Conservation (phyloP, 176 grass and related monocot genomes). For the Carex scoparia region DNA sequence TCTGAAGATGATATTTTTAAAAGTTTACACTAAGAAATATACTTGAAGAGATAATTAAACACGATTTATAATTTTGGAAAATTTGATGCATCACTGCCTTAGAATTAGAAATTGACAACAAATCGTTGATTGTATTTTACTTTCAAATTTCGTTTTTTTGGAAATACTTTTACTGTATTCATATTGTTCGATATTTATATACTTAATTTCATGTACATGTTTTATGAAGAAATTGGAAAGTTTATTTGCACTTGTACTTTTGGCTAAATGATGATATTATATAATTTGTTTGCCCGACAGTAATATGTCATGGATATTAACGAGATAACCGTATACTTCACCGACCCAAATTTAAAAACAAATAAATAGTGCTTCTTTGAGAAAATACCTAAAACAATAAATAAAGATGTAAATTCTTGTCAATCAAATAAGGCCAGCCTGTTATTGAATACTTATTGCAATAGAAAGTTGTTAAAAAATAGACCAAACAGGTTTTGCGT, state of each 20-base stretch:
- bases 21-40: neutral
- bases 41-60: neutral
- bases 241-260: too few species aligned
- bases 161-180: neutral
- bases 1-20: neutral
- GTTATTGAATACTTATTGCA: neutral
- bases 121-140: neutral
- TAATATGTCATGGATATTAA: too few species aligned
- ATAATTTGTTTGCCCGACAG: too few species aligned
- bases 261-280: too few species aligned
- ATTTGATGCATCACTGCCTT: neutral
- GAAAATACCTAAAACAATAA: neutral
- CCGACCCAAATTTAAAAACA: neutral
- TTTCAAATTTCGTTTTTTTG: neutral
- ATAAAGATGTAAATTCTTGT: neutral
- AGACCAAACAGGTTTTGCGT: neutral
- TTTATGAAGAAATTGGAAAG: too few species aligned
- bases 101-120: neutral
- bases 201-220: too few species aligned
- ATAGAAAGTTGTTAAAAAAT: too few species aligned
- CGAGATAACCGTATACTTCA: neutral
- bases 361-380: neutral
- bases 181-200: too few species aligned
- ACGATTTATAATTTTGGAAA: neutral
- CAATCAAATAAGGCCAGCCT: neutral